Base-by-base conservation (phyloP, 306 rosid species). In the Boehmeria nivea region DNA sequence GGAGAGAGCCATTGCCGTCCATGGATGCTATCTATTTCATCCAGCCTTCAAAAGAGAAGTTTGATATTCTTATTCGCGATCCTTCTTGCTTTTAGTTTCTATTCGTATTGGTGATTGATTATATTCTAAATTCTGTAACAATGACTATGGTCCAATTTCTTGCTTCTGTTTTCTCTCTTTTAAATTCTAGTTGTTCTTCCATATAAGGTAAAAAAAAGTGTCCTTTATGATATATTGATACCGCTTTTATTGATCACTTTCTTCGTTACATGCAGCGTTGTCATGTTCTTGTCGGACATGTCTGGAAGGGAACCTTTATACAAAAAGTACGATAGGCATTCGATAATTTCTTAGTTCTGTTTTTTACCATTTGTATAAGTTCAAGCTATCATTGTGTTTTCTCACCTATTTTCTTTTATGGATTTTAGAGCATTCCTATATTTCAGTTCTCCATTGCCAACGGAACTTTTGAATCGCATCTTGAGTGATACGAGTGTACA, bases 251-350 rank as follows among this genome's bases (percentile, higher is more conserved):
- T 31, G 36, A 31, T 59, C 54, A 43, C 20, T 76, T 72, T 80
- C 72, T 72, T 84, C 72, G 87, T 84, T 80, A 86, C 83, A 62
- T 78, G 94, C 96, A 91, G 98, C 81, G 63, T 91, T 50, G 78
- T 87, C 68, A 84, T 91, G 96, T 82, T 91, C 78, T 76, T 87
- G 69, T 91, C 96, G 28, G 98, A 91, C 85, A 87, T 91, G 96
- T 87, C 98, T 53, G 98, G 98, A 73, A 87, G 93, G 80, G 95
- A 91, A 77, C 96, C 98, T 51, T 68, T 91, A 14, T 91, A 91
- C 78, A 87, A 63, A 77, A 91, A 84, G 98, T 91, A 87, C 34
- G 17, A 33, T 43, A 57, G 57, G 42, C 6, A 13, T 12, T 11
- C 15, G 10, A 40, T 14, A 4, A 8, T 11, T 40, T 40, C 15